Evolutionary conservation across 345 rosid genomes (phyloP).

Genomic region (thale cress (Arabidopsis thaliana)): TAIR10.1 NC_003074.8:3684501-3685000

Average conservation of each 20-base stretch:
- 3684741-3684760: constrained; percentile 17
- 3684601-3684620: constrained; percentile 44
- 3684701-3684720: constrained; percentile 5
- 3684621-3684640: neutral
- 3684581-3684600: constrained; percentile 39
- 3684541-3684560: constrained; percentile 6
- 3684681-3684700: constrained; percentile 52
- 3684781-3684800: constrained; percentile 39
- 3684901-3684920: constrained; percentile 4
- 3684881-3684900: neutral
- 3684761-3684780: constrained; percentile 15
- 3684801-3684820: constrained; percentile 8
- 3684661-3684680: constrained; percentile 52
- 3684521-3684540: constrained; percentile 33
- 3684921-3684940: constrained; percentile 18
- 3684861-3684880: constrained; percentile 33
- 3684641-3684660: constrained; percentile 45
- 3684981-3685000: constrained; percentile 9
- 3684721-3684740: neutral
- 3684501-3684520: constrained; percentile 42
- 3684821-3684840: constrained; percentile 40
- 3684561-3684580: constrained; percentile 17
- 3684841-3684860: constrained; percentile 33
- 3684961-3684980: constrained; percentile 29
- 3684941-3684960: constrained; percentile 13